Base-by-base conservation (phyloP, 805 yeast genomes). In the Candida ascalaphidarum region DNA sequence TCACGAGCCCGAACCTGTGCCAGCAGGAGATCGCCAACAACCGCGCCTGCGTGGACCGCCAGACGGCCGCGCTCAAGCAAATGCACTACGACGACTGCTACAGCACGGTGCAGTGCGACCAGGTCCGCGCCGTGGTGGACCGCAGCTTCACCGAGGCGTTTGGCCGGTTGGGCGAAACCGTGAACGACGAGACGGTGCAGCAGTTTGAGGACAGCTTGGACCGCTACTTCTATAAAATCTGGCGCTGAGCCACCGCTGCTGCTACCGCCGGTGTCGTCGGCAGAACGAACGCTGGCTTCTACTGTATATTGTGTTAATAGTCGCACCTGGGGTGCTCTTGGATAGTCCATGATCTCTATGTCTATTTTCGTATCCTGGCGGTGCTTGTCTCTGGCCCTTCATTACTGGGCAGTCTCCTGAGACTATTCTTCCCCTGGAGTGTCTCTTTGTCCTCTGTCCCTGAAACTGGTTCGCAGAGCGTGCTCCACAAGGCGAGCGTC, bases 401-500 rank as follows among this genome's bases (percentile, higher is more conserved):
- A n/a, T n/a, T n/a, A n/a, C n/a, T n/a, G n/a, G n/a, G n/a, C n/a
- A n/a, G n/a, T n/a, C n/a, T n/a, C n/a, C n/a, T n/a, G n/a, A n/a
- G n/a, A n/a, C n/a, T n/a, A n/a, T n/a, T n/a, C n/a, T n/a, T n/a
- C n/a, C n/a, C n/a, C n/a, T n/a, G n/a, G n/a, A n/a, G n/a, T n/a
- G n/a, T n/a, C n/a, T n/a, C n/a, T n/a, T n/a, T n/a, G n/a, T n/a
- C n/a, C n/a, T n/a, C n/a, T n/a, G n/a, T n/a, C n/a, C n/a, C n/a
- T n/a, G n/a, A n/a, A n/a, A 17, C 8, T 8, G 18, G 6, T 17
- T 6, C 46, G 44, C 30, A 78, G 39, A 9, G 48, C 48, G 10
- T 43, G n/a, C n/a, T 40, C 85, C 85, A 79, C 11, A 67, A 37
- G 4, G 32, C 40, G 28, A 71, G 42, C 42, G 75, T 75, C 22